These are phyloP conservation scores for Puccinia polysora DNA, from an alignment of 1,284 basidiomycete species.

Conservation along the genomic window DNA sequence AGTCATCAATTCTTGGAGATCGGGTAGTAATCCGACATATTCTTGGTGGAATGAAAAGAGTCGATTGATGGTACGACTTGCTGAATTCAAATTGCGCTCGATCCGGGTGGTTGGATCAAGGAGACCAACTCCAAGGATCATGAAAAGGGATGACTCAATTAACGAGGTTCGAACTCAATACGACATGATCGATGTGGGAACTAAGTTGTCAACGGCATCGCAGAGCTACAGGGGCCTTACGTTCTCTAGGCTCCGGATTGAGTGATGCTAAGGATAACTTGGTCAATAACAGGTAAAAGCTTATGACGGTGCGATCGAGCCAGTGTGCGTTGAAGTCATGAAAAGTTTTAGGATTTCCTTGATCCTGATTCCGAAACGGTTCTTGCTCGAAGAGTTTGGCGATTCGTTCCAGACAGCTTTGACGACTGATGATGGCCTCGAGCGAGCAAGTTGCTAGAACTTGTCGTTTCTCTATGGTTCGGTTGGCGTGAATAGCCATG, in stretches of 20 bases:
- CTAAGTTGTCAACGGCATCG: too few species aligned
- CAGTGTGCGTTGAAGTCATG: background rate
- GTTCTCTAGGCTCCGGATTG: too few species aligned
- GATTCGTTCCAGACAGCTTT: background rate
- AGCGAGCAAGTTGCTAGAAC: constrained; percentile 20
- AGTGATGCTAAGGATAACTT: too few species aligned
- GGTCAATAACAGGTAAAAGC: too few species aligned
- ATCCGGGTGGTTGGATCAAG: background rate
- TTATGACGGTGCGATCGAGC: background rate
- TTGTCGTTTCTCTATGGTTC: background rate
- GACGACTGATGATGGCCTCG: constrained; percentile 17
- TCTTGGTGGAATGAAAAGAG: constrained; percentile 27
- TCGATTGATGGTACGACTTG: background rate
- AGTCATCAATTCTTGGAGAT: constrained; percentile 5
- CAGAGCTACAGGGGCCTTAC: too few species aligned
- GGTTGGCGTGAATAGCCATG: background rate
- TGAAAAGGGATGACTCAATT: too few species aligned
- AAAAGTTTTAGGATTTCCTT: background rate
- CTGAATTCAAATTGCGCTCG: background rate
- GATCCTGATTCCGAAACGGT: background rate
- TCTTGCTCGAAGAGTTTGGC: background rate
- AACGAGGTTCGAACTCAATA: too few species aligned
- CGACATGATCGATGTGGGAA: too few species aligned
- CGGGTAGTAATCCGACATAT: constrained; percentile 25
- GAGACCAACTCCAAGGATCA: background rate